Conservation (phyloP, 495 filamentous ascomycete genomes). For the Daldinia bambusicola region DNA sequence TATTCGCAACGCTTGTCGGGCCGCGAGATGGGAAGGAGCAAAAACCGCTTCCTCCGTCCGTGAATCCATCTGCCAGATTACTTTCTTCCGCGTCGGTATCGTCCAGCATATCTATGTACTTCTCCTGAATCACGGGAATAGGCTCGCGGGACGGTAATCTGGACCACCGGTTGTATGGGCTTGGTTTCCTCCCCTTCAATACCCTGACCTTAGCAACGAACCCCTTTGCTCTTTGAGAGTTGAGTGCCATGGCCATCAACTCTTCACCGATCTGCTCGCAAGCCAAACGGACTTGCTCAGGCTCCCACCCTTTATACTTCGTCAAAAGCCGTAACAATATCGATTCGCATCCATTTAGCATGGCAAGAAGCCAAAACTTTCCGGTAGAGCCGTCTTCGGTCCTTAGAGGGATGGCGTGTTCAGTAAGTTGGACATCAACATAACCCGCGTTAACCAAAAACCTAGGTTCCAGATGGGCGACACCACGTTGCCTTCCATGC, state of each 20-base stretch:
- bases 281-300: slow-evolving; percentile 63
- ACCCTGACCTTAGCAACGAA: slow-evolving; percentile 62
- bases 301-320: slow-evolving; percentile 64
- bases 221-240: slow-evolving; percentile 52
- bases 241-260: slow-evolving; percentile 59
- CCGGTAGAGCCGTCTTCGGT: slow-evolving; percentile 65
- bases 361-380: slow-evolving; percentile 72
- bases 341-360: slow-evolving; percentile 74
- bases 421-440: slow-evolving; percentile 64
- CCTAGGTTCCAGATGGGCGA: slow-evolving; percentile 63
- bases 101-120: slow-evolving; percentile 19
- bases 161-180: slow-evolving; percentile 30
- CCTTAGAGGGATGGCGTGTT: slow-evolving; percentile 69
- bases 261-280: slow-evolving; percentile 66
- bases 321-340: slow-evolving; percentile 69
- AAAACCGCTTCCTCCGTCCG: slow-evolving; percentile 36
- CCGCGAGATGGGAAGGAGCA: slow-evolving; percentile 26
- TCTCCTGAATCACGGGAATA: slow-evolving; percentile 32
- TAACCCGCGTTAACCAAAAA: slow-evolving; percentile 68
- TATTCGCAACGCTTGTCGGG: slow-evolving; percentile 18
- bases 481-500: slow-evolving; percentile 60
- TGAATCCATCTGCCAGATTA: slow-evolving; percentile 25
- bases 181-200: slow-evolving; percentile 67
- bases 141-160: slow-evolving; percentile 44
- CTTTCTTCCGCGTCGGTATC: slow-evolving; percentile 28